phyloP scores from a whole-genome alignment of 2,329 filamentous ascomycete species.

The Lachnellula arida region DNA sequence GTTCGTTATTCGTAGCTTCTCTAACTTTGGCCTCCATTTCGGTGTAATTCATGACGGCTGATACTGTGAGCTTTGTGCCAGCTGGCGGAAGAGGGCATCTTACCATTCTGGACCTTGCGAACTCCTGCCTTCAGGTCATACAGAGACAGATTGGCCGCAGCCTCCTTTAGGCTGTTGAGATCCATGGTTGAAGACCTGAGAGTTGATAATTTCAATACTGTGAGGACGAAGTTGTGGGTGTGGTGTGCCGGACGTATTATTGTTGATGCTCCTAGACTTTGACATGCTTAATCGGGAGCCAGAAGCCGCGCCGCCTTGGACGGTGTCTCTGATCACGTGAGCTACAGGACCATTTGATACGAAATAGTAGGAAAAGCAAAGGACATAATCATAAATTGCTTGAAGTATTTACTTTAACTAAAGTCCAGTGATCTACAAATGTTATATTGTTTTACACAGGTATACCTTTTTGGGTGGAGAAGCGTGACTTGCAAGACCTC shows the following conservation, averaged over 20 bases:
- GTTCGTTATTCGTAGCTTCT: slow-evolving; percentile 98
- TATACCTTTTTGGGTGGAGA: neutral
- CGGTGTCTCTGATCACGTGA: too few species aligned
- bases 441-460: too few species aligned
- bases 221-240: slow-evolving; percentile 3
- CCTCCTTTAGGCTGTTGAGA: slow-evolving; percentile 61
- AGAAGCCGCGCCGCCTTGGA: neutral
- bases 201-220: neutral
- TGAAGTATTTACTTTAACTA: too few species aligned
- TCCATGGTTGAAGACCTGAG: slow-evolving; percentile 47
- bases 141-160: slow-evolving; percentile 67
- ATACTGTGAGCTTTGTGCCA: slow-evolving; percentile 25
- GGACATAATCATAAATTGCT: too few species aligned
- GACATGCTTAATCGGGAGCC: neutral
- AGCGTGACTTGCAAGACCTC: neutral
- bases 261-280: neutral
- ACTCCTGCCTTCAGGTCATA: slow-evolving; percentile 74
- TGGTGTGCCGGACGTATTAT: neutral
- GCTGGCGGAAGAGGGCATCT: slow-evolving; percentile 28
- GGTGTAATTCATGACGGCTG: slow-evolving; percentile 75
- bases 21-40: slow-evolving; percentile 77
- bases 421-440: too few species aligned
- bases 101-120: slow-evolving; percentile 75
- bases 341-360: too few species aligned
- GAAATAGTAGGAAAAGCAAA: too few species aligned